phyloP scores from a whole-genome alignment of 176 grass and related monocot species.

The Musa troglodytarum region DNA sequence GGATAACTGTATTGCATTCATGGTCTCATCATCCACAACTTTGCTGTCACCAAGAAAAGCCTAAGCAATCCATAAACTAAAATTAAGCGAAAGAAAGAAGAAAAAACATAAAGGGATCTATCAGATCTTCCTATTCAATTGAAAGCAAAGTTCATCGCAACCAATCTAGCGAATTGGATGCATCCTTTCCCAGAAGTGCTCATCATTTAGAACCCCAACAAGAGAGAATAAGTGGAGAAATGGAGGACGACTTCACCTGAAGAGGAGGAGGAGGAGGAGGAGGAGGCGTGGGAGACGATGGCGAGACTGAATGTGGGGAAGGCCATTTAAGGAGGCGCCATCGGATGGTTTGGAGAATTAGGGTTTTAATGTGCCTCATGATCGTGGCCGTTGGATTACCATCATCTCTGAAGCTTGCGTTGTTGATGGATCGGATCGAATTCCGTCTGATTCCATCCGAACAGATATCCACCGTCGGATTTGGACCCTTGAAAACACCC shows the following conservation, averaged over 20 bases:
- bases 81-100: not conserved
- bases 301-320: no score
- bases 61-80: not conserved
- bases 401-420: no score
- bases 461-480: not conserved
- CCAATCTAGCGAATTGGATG: not conserved
- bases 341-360: not conserved
- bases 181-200: not conserved
- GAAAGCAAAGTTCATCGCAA: constrained; percentile 1
- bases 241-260: not conserved
- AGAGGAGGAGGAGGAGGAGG: not conserved
- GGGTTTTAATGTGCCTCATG: not conserved
- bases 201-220: not conserved
- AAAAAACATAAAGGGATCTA: not conserved
- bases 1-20: constrained; percentile 62
- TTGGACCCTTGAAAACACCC: not conserved
- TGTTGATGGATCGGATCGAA: no score
- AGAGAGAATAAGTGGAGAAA: not conserved
- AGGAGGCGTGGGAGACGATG: no score
- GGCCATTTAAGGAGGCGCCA: not conserved
- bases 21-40: constrained; percentile 56
- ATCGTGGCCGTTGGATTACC: not conserved
- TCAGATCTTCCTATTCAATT: constrained; percentile 18
- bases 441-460: no score
- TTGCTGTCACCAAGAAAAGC: not conserved